A percentile compares a stretch with the other conserved stretches of the same genome.
Conservation (phyloP, 2,329 filamentous ascomycete genomes). For the Cadophora sp. region DNA sequence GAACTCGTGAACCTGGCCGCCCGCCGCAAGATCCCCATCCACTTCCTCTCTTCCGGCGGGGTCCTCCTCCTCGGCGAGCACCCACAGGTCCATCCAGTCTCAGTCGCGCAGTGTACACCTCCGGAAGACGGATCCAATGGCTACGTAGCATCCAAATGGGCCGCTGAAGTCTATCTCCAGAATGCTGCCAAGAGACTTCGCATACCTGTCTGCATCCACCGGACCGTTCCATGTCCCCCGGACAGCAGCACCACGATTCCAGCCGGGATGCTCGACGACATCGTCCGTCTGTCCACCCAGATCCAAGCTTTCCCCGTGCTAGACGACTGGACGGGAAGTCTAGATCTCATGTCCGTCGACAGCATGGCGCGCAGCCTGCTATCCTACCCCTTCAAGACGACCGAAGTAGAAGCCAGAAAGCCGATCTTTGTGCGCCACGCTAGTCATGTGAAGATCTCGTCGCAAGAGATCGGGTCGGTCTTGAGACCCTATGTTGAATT, state of each 20-base stretch:
- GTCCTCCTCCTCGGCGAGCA: background rate
- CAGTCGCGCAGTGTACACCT: background rate
- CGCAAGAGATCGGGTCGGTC: background rate
- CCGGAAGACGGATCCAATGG: slow-evolving; percentile 33
- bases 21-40: slow-evolving; percentile 43
- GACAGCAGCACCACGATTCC: background rate
- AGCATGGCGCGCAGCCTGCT: background rate
- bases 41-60: slow-evolving; percentile 46
- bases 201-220: background rate
- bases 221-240: background rate
- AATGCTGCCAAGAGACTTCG: slow-evolving; percentile 10
- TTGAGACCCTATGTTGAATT: background rate
- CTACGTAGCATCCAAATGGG: slow-evolving; percentile 47
- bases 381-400: background rate
- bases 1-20: slow-evolving; percentile 45
- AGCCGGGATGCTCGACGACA: background rate
- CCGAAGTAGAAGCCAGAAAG: background rate
- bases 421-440: background rate
- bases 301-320: background rate
- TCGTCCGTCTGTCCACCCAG: background rate
- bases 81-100: background rate
- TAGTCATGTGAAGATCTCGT: background rate
- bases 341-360: background rate
- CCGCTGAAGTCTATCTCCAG: slow-evolving; percentile 44
- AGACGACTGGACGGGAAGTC: background rate